Percentiles rank a stretch among this genome's conserved stretches.
phyloP scores from a whole-genome alignment of 768 basidiomycete genomes.

The Clitopilus passeckerianus region DNA sequence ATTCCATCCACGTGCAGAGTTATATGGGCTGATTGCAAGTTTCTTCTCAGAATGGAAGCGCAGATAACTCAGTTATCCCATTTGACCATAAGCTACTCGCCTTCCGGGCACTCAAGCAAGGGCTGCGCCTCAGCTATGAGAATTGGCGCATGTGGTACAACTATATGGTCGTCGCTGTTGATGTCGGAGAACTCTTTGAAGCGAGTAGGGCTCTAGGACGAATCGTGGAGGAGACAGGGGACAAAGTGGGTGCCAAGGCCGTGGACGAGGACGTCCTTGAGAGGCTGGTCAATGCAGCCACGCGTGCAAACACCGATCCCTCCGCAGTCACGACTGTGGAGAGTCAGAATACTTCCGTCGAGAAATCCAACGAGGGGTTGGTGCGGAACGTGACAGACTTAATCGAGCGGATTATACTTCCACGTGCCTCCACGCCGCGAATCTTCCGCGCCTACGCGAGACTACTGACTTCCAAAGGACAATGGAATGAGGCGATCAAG shows the following conservation, averaged over 20 bases:
- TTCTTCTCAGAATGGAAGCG: conserved; percentile 10
- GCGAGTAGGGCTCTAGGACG: conserved; percentile 79
- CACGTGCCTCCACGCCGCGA: conserved; percentile 72
- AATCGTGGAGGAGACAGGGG: conserved; percentile 72
- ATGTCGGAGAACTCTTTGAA: conserved; percentile 90
- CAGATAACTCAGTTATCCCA: conserved; percentile 31
- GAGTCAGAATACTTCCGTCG: conserved; percentile 11
- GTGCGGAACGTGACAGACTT: conserved; percentile 63
- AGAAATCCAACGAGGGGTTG: conserved; percentile 62
- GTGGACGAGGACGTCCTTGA: conserved; percentile 89
- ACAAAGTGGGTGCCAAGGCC: conserved; percentile 40
- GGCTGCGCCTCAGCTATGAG: conserved; percentile 77
- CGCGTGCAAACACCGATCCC: conserved; percentile 40
- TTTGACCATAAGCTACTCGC: conserved; percentile 82
- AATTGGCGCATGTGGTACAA: conserved; percentile 99
- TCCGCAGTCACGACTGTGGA: not conserved
- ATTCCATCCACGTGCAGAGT: not conserved
- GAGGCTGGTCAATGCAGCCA: conserved; percentile 84
- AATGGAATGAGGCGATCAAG: conserved; percentile 75
- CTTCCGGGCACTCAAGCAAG: conserved; percentile 88
- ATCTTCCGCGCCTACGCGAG: conserved; percentile 83
- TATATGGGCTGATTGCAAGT: conserved; percentile 4
- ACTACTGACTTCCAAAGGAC: conserved; percentile 66
- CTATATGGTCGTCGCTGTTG: conserved; percentile 90
- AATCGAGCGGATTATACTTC: conserved; percentile 75